These are phyloP conservation scores for Leonotis leonurus DNA, from an alignment of 257 asterid genomes.

Conservation along the genomic window DNA sequence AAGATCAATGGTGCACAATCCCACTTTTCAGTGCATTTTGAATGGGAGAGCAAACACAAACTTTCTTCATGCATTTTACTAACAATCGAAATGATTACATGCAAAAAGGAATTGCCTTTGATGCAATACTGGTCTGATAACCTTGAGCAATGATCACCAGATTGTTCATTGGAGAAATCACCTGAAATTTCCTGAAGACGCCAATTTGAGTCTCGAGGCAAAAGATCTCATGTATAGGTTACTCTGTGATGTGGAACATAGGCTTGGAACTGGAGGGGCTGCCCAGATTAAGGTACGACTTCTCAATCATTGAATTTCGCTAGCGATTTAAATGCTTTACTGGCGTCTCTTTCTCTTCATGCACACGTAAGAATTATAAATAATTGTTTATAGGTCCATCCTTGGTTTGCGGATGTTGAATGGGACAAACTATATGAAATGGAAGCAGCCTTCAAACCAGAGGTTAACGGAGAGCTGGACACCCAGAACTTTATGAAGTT, in stretches of 20 bases:
- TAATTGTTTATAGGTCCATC: conserved; percentile 60
- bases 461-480: conserved; percentile 91
- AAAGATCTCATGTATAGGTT: conserved; percentile 83
- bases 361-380: neutral
- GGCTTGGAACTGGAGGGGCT: conserved; percentile 92
- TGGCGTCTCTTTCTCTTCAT: neutral
- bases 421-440: conserved; percentile 93
- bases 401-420: conserved; percentile 75
- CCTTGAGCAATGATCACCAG: conserved; percentile 35
- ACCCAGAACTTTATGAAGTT: conserved; percentile 95
- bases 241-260: conserved; percentile 88
- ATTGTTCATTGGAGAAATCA: conserved; percentile 98
- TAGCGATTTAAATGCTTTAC: neutral
- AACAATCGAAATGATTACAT: neutral
- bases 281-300: conserved; percentile 67
- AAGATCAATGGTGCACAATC: neutral
- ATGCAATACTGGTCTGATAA: conserved; percentile 10
- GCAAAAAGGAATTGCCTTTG: neutral
- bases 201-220: conserved; percentile 68
- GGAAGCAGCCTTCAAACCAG: conserved; percentile 96
- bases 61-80: neutral
- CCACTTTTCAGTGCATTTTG: neutral
- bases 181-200: conserved; percentile 73
- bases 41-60: neutral
- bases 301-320: conserved; percentile 2